Evolutionary conservation across 345 rosid genomes (phyloP).

Genomic region (Hibiscus mutabilis): DNA sequence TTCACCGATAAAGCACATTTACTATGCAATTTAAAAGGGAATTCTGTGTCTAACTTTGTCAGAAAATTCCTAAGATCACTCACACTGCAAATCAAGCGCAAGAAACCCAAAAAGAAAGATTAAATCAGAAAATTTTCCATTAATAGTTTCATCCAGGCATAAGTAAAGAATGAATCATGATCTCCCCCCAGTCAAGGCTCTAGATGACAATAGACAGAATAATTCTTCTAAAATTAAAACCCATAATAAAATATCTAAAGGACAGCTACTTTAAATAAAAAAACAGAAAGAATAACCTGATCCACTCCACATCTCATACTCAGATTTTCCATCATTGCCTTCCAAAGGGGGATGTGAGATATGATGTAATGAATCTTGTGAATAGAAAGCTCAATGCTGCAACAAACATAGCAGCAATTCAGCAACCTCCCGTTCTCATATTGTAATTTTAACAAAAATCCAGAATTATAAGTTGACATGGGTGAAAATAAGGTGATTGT

Average conservation of each 20-base stretch:
- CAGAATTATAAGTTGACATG: too few relatives aligned
- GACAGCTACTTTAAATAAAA: neutral
- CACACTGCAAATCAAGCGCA: neutral
- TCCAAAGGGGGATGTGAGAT: slow-evolving; percentile 48
- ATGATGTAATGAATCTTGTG: slow-evolving; percentile 46
- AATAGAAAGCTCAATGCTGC: slow-evolving; percentile 49
- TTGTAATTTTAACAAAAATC: neutral
- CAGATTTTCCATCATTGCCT: slow-evolving; percentile 33
- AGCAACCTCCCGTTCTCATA: neutral
- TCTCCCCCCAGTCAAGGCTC: neutral
- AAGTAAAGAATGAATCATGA: too few relatives aligned
- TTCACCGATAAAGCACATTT: neutral
- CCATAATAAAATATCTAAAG: neutral
- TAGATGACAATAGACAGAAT: neutral
- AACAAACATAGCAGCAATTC: slow-evolving; percentile 2
- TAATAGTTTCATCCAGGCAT: too few relatives aligned
- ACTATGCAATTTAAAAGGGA: neutral
- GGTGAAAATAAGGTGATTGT: too few relatives aligned
- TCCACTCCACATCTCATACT: slow-evolving; percentile 72
- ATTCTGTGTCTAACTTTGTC: neutral
- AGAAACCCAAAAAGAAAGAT: neutral
- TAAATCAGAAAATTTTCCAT: too few relatives aligned
- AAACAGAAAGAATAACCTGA: slow-evolving; percentile 47
- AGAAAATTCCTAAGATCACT: neutral
- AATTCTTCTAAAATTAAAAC: neutral